Conservation (phyloP, 2,329 filamentous ascomycete genomes). For the Aspergillus oerlinghausenensis region DNA sequence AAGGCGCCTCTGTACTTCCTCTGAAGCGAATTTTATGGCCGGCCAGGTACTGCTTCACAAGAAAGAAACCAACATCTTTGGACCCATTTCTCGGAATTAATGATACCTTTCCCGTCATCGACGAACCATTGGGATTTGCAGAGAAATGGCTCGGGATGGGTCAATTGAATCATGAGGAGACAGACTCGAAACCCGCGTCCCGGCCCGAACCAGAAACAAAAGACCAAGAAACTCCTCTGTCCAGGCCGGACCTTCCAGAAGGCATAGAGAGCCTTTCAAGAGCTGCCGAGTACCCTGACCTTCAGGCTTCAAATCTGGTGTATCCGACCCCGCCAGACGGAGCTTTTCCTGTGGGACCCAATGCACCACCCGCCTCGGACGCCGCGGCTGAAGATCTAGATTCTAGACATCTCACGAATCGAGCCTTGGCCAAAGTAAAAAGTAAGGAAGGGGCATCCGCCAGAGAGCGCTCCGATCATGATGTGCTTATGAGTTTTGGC, state of each 20-base stretch:
- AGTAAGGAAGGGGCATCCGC: constrained; percentile 6
- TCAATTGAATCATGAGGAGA: constrained; percentile 18
- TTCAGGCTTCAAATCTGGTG: constrained; percentile 41
- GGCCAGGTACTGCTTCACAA: constrained; percentile 39
- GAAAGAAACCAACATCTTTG: constrained; percentile 20
- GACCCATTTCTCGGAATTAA: constrained; percentile 15
- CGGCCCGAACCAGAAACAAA: constrained; percentile 20
- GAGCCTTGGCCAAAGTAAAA: constrained; percentile 12
- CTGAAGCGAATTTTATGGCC: constrained; percentile 44
- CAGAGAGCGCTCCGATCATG: constrained; percentile 13
- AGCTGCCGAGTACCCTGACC: constrained; percentile 36
- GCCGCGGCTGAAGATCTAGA: constrained; percentile 27
- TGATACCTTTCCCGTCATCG: constrained; percentile 11
- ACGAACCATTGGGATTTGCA: constrained; percentile 42
- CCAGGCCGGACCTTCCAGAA: constrained; percentile 23
- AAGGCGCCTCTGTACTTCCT: constrained; percentile 24
- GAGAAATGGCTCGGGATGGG: constrained; percentile 36
- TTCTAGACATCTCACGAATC: constrained; percentile 14
- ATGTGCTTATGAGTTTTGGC: constrained; percentile 21
- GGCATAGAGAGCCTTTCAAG: constrained; percentile 37
- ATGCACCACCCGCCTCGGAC: constrained; percentile 26
- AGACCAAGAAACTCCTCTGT: constrained; percentile 21
- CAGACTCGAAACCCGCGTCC: constrained; percentile 11
- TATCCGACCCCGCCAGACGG: constrained; percentile 53
- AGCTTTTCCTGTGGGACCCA: constrained; percentile 29